Percentiles rank a stretch among this genome's conserved stretches.
phyloP scores from a whole-genome alignment of 352 stramenopile species.

The Pelagophyceae sp. region DNA sequence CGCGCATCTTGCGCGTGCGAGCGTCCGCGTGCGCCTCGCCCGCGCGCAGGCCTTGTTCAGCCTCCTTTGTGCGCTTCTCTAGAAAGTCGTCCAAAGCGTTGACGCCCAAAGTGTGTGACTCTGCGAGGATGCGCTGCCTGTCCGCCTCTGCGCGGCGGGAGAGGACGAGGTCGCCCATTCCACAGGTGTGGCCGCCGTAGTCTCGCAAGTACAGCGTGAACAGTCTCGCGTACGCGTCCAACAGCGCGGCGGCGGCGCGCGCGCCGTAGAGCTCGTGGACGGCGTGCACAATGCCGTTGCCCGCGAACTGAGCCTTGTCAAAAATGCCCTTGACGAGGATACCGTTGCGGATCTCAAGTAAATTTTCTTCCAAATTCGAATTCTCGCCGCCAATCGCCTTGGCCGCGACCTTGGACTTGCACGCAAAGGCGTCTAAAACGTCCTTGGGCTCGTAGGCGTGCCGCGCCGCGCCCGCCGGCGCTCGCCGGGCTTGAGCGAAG shows the following conservation, averaged over 20 bases:
- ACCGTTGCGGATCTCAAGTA: slow-evolving; percentile 88
- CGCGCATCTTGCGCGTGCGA: slow-evolving; percentile 42
- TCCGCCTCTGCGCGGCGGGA: slow-evolving; percentile 80
- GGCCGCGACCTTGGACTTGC: slow-evolving; percentile 91
- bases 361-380: slow-evolving; percentile 76
- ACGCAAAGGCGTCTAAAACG: slow-evolving; percentile 69
- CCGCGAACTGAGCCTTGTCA: slow-evolving; percentile 97
- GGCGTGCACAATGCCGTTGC: slow-evolving; percentile 92
- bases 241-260: slow-evolving; percentile 58
- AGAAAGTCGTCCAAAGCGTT: slow-evolving; percentile 5
- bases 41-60: too few species aligned
- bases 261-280: slow-evolving; percentile 85
- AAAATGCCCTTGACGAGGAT: slow-evolving; percentile 92
- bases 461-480: not conserved
- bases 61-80: not conserved
- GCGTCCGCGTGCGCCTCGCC: slow-evolving; percentile 42
- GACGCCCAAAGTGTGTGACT: not conserved
- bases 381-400: slow-evolving; percentile 82
- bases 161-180: slow-evolving; percentile 95
- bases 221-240: slow-evolving; percentile 72
- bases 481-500: not conserved
- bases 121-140: slow-evolving; percentile 67
- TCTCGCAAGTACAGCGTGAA: slow-evolving; percentile 95
- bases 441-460: slow-evolving; percentile 51
- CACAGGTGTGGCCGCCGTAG: slow-evolving; percentile 94